These are phyloP conservation scores for Dictyostelium intermedium DNA, from an alignment of 78 protist species.

Conservation along the genomic window DNA sequence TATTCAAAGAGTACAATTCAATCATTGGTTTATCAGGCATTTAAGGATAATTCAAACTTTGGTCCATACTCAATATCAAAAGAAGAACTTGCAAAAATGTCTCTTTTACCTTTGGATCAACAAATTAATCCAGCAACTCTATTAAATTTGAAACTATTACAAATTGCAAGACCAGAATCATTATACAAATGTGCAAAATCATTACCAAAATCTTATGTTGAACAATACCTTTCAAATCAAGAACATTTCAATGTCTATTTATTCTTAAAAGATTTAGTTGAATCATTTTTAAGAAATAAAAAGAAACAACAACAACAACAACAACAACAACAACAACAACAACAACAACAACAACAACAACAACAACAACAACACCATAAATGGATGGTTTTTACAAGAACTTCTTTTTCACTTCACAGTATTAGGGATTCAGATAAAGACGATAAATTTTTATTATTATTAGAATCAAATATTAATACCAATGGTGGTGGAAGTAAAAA, in stretches of 20 bases:
- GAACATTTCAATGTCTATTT: conserved; percentile 47
- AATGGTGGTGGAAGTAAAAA: background rate
- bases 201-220: conserved; percentile 11
- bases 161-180: conserved; percentile 64
- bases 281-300: background rate
- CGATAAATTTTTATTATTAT: background rate
- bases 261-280: conserved; percentile 19
- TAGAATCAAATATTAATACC: background rate
- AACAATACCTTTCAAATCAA: conserved; percentile 37
- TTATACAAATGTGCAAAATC: conserved; percentile 1
- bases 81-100: background rate
- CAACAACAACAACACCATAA: background rate
- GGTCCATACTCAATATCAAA: background rate
- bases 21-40: conserved; percentile 37
- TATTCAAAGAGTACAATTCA: conserved; percentile 35
- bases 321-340: conserved; percentile 6
- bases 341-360: background rate
- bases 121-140: background rate
- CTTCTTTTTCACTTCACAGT: conserved; percentile 14
- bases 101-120: background rate
- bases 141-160: conserved; percentile 50
- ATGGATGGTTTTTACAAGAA: conserved; percentile 57
- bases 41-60: background rate
- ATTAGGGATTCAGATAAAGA: background rate
- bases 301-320: background rate